A percentile compares a stretch with the other conserved stretches of the same genome.
phyloP scores from a whole-genome alignment of 306 rosid genomes.

The Lupinus albus region DNA sequence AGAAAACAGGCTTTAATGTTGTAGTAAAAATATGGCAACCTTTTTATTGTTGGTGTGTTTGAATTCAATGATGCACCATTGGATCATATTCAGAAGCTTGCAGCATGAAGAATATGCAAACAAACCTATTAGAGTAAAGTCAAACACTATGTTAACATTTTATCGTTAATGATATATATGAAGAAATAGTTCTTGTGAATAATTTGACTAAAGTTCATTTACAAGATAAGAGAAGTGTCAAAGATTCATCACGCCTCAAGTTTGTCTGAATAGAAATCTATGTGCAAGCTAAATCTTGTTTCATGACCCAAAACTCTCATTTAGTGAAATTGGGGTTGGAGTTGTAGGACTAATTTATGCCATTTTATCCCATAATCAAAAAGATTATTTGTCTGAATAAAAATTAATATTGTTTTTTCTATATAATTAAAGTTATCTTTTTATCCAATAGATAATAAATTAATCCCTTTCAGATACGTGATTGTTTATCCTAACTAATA shows the following conservation, averaged over 20 bases:
- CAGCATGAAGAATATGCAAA: neutral
- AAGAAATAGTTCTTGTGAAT: neutral
- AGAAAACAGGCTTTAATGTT: constrained; percentile 5
- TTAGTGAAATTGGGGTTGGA: no score
- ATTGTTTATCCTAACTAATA: no score
- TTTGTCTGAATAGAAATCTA: no score
- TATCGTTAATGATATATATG: neutral
- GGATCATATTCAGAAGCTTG: neutral
- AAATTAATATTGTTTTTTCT: no score
- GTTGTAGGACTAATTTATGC: no score
- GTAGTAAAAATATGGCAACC: neutral
- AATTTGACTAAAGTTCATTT: neutral
- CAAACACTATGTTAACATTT: constrained; percentile 20
- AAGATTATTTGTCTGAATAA: no score
- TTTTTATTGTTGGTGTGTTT: constrained; percentile 1
- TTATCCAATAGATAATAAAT: no score
- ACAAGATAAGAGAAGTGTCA: neutral
- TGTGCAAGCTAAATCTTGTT: no score
- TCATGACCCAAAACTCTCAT: no score
- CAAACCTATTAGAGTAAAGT: neutral
- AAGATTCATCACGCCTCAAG: neutral
- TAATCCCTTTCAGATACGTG: no score
- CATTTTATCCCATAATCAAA: no score
- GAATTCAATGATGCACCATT: constrained; percentile 21
- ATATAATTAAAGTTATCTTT: no score